Evolutionary conservation across 352 stramenopile genomes (phyloP).

Genomic region (Pythium pyrilobum): DNA sequence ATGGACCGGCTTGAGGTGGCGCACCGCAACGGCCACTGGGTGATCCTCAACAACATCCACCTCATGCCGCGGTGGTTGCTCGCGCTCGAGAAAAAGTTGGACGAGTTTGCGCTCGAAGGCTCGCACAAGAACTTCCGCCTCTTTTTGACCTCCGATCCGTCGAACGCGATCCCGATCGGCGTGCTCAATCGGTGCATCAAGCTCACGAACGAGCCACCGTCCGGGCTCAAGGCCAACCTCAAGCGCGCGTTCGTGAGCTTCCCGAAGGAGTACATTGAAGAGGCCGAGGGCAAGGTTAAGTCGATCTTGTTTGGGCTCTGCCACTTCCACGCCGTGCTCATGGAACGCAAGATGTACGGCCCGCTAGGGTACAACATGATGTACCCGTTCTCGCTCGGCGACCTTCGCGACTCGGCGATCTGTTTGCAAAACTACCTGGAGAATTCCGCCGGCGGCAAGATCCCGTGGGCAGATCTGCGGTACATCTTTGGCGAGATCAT

Average conservation of each 20-base stretch:
- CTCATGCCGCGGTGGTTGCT: constrained; percentile 93
- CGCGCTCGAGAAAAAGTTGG: constrained; percentile 91
- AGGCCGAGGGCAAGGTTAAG: constrained; percentile 85
- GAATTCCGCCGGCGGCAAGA: constrained; percentile 72
- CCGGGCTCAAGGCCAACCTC: constrained; percentile 85
- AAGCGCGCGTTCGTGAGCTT: constrained; percentile 84
- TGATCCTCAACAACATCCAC: constrained; percentile 94
- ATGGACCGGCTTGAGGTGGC: constrained; percentile 85
- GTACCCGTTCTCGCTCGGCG: constrained; percentile 87
- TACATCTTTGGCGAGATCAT: constrained; percentile 89
- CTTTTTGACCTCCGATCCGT: constrained; percentile 89
- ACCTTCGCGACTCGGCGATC: constrained; percentile 84
- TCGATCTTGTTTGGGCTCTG: constrained; percentile 88
- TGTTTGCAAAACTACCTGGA: constrained; percentile 93
- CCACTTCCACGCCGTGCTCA: constrained; percentile 91
- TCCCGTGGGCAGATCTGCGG: constrained; percentile 88
- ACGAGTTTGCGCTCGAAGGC: constrained; percentile 67
- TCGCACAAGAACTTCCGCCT: constrained; percentile 75
- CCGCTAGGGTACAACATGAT: constrained; percentile 88
- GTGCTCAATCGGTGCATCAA: constrained; percentile 89
- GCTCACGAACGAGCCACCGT: constrained; percentile 85
- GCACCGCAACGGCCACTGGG: constrained; percentile 91
- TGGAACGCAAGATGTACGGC: constrained; percentile 91
- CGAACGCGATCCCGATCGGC: constrained; percentile 78
- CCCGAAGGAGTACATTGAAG: constrained; percentile 66